Evolutionary conservation across 345 rosid genomes (phyloP), one percentile per base, ranked within the genome.

Genomic region (Gossypium australe): DNA sequence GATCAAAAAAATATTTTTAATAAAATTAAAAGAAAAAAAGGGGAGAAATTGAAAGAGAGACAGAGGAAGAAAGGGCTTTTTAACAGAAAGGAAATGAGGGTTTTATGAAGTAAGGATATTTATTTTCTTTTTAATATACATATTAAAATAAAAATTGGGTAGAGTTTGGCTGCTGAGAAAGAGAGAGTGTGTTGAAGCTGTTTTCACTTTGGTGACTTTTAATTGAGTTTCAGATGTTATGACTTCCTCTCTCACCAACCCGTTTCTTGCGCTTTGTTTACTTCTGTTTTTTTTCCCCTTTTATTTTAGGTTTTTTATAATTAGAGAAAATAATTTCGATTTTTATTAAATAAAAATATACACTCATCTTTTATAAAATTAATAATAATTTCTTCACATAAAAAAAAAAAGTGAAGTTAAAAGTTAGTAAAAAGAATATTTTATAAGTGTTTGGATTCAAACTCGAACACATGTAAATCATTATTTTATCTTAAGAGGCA

Each of bases 191-290:
- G 24, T 55, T 18, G 59, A 55, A 64, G 55, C 71, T 67, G 56
- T 48, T 67, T 47, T 67, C 57, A 47, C 71, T 64, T 64, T 9
- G 69, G 48, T 64, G 51, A 64, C 51, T 64, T 55, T 18, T 56
- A 56, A 56, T 56, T n/a, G 59, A 18, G 60, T 20, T 10, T 57
- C 34, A 38, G 9, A 49, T 3, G 22, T 64, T 17, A 65, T 45
- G 52, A 20, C 29, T 41, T 47, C 7, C 38, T 47, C 71, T 47
- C 29, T 3, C 71, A 45, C 57, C 71, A 67, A 48, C 71, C 71
- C 20, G 11, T 47, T 67, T 13, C 71, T 2, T 67, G 12, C 41
- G 16, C 57, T 25, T 48, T 24, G 8, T 12, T 20, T 22, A 22
- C 71, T 67, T 67, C 8, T 29, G 1, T 14, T 29, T 58, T 58